phyloP scores from a whole-genome alignment of 192 early-diverging fungal genomes.

The Phlyctochytrium arcticum region DNA sequence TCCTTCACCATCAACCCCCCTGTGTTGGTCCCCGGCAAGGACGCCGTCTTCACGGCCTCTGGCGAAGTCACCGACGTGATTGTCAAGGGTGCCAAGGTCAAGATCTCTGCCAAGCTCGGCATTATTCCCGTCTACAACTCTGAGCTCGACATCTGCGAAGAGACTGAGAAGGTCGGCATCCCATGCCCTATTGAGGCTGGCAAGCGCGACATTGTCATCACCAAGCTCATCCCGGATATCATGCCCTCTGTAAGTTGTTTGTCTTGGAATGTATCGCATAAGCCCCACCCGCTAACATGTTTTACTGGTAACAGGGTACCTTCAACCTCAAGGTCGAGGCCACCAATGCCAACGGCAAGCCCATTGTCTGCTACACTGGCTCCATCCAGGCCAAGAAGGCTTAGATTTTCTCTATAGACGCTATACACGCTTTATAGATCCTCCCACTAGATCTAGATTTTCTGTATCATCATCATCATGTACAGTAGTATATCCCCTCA shows the following conservation, averaged over 20 bases:
- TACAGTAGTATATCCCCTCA: too few species aligned
- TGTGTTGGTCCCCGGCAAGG: neutral
- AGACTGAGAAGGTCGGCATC: neutral
- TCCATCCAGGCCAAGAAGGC: neutral
- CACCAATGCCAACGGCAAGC: neutral
- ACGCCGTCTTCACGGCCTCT: neutral
- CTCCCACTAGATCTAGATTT: too few species aligned
- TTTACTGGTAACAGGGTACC: neutral
- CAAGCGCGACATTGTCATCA: neutral
- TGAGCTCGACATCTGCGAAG: neutral
- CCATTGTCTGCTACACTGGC: neutral
- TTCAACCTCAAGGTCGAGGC: neutral
- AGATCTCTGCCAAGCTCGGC: neutral
- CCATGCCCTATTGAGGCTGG: neutral
- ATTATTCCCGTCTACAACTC: neutral
- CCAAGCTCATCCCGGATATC: neutral
- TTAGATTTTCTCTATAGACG: too few species aligned
- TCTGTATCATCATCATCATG: too few species aligned
- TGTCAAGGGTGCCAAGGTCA: neutral
- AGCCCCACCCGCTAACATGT: too few species aligned
- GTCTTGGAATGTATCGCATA: too few species aligned
- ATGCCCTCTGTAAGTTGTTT: neutral
- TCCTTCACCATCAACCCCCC: neutral
- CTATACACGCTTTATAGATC: too few species aligned
- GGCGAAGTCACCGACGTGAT: neutral